Evolutionary conservation across 2,329 filamentous ascomycete species (phyloP).

Genomic region (Clarireedia monteithiana): DNA sequence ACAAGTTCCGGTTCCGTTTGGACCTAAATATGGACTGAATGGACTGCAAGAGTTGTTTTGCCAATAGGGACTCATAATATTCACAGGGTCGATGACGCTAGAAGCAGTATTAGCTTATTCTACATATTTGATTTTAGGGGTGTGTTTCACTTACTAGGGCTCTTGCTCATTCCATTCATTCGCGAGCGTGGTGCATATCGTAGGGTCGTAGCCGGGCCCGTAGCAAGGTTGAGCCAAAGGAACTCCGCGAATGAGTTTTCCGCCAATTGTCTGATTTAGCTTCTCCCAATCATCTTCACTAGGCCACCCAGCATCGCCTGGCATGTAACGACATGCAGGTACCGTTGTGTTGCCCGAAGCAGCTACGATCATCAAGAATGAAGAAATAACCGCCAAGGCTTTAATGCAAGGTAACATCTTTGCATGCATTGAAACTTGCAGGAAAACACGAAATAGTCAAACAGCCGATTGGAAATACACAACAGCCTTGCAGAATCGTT

Average conservation of each 20-base stretch:
- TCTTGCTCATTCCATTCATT: no score
- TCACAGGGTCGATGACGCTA: conserved; percentile 27
- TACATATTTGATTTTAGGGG: no score
- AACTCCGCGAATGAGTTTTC: conserved; percentile 11
- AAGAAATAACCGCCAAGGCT: no score
- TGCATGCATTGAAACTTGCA: no score
- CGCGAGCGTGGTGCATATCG: background rate
- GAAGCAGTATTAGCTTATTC: background rate
- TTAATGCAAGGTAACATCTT: no score
- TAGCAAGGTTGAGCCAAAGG: conserved; percentile 19
- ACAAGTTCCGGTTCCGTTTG: conserved; percentile 30
- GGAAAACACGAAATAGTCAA: no score
- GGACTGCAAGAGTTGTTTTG: conserved; percentile 31
- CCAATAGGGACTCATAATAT: conserved; percentile 33
- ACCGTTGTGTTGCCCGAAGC: no score
- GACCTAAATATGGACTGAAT: conserved; percentile 17
- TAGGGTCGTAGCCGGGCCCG: conserved; percentile 5
- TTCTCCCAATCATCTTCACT: conserved; percentile 10
- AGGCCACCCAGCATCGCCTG: conserved; percentile 16
- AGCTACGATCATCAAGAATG: no score
- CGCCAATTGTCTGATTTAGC: conserved; percentile 15
- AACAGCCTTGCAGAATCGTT: no score
- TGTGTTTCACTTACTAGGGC: background rate
- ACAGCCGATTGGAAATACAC: no score
- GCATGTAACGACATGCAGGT: conserved; percentile 7